phyloP scores from a whole-genome alignment of 2,329 filamentous ascomycete species.

The Cadophora malorum region DNA sequence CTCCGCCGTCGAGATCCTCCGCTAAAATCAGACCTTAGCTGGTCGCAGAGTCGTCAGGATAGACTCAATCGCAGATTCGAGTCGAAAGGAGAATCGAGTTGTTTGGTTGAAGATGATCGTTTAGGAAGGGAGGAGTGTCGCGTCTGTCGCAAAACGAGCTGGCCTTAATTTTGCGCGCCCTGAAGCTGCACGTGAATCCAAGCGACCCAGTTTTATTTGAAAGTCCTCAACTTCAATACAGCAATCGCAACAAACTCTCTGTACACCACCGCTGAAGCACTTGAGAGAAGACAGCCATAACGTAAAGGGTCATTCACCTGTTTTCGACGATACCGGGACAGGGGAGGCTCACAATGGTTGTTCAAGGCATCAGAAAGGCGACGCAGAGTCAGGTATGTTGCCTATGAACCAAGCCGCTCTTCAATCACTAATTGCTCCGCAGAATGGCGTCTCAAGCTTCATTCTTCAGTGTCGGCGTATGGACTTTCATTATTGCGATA shows the following conservation, averaged over 20 bases:
- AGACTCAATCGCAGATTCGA: slow-evolving; percentile 13
- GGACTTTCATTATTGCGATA: slow-evolving; percentile 97
- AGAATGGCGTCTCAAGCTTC: slow-evolving; percentile 98
- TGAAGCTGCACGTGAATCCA: slow-evolving; percentile 3
- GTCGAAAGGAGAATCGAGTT: not conserved
- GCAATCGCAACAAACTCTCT: not conserved
- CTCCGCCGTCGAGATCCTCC: not conserved
- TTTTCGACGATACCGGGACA: not conserved
- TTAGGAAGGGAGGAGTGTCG: not conserved
- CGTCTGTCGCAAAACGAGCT: slow-evolving; percentile 12
- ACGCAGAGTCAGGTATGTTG: slow-evolving; percentile 59
- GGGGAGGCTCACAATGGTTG: slow-evolving; percentile 52
- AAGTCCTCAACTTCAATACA: not conserved
- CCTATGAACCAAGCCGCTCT: not conserved
- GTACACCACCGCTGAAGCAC: not conserved
- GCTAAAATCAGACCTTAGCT: slow-evolving; percentile 8
- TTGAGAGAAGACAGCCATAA: not conserved
- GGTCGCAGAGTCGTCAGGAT: not conserved
- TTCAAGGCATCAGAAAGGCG: slow-evolving; percentile 59
- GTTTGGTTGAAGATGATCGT: not conserved
- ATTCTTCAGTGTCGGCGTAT: slow-evolving; percentile 96
- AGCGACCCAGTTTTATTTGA: slow-evolving; percentile 6
- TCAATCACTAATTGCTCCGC: slow-evolving; percentile 32
- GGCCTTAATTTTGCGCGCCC: slow-evolving; percentile 11
- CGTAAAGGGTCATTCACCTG: not conserved